Conservation (phyloP, 306 rosid species). For the Pachyrhizus erosus region DNA sequence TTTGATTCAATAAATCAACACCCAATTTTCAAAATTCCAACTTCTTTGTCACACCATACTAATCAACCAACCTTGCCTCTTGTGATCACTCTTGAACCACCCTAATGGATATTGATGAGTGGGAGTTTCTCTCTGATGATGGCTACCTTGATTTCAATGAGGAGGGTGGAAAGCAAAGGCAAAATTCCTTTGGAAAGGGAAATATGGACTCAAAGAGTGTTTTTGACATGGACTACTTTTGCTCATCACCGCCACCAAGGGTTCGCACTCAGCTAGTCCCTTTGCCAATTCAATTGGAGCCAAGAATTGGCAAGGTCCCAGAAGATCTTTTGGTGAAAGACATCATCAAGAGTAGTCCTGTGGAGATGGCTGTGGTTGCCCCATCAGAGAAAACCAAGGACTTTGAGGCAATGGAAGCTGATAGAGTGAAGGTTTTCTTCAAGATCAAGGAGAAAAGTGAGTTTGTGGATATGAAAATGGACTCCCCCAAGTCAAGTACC, state of each 20-base stretch:
- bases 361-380: constrained; percentile 19
- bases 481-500: constrained; percentile 66
- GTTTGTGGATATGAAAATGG: constrained; percentile 85
- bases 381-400: constrained; percentile 29
- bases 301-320: constrained; percentile 32
- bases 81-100: constrained; percentile 24
- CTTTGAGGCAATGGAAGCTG: constrained; percentile 43
- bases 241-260: constrained; percentile 60
- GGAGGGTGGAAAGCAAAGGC: constrained; percentile 43
- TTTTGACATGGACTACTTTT: constrained; percentile 62
- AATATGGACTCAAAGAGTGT: constrained; percentile 47
- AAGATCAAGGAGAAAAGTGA: constrained; percentile 71
- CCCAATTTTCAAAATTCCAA: constrained; percentile 14
- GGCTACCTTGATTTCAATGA: constrained; percentile 66
- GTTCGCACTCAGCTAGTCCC: constrained; percentile 46
- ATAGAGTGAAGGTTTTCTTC: constrained; percentile 74
- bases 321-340: constrained; percentile 41
- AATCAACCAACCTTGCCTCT: constrained; percentile 12
- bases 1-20: constrained; percentile 43
- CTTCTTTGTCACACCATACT: neutral
- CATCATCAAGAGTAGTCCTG: neutral
- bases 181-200: constrained; percentile 35
- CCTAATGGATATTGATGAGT: constrained; percentile 78
- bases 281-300: constrained; percentile 54
- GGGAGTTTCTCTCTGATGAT: constrained; percentile 81